Base-by-base conservation (phyloP, 345 rosid genomes). In the Dovyalis caffra region DNA sequence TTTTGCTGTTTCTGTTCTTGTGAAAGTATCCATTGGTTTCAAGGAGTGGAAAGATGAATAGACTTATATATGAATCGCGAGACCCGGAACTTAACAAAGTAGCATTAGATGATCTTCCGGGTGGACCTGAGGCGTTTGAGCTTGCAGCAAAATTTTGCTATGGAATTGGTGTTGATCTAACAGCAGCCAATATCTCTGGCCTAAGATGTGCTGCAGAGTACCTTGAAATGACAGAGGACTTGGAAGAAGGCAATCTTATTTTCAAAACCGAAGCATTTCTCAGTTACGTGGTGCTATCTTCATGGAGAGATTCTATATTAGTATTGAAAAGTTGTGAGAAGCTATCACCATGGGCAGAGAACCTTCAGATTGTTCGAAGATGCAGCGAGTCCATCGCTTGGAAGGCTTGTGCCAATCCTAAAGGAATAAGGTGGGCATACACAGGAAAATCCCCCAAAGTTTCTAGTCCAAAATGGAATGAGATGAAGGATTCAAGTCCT, bases 201-300 rank as follows among this genome's bases (percentile, higher is more conserved):
- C 79, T 95, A 5, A 83, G 99, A 72, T 93, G 99, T 49, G 90
- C 97, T 28, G 97, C 98, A 0, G 99, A 95, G 97, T 91, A 88
- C 77, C 88, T 95, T n/a, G 99, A 95, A 80, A 95, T 95, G 99
- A 95, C 98, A n/a, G 99, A 95, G 84, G 99, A 95, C 75, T 87
- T 95, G 68, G 98, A 93, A 64, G 99, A 95, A 85, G 99, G 99
- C 37, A 95, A 95, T 69, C 91, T 95, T 43, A 93, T 93, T 69
- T 95, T 95, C 88, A 95, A 95, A 76, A 93, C 99, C 14, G 99
- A 95, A 84, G 99, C 99, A 0, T 95, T 95, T 74, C 94, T 95
- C 31, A 95, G 98, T 80, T 95, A 93, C 29, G 99, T 93, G 1
- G 99, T 95, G 60, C 76, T 95, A 63, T 95, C 99, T 35, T 95